phyloP scores from a whole-genome alignment of 805 yeast genomes.

The Wickerhamiella bombiphila region DNA sequence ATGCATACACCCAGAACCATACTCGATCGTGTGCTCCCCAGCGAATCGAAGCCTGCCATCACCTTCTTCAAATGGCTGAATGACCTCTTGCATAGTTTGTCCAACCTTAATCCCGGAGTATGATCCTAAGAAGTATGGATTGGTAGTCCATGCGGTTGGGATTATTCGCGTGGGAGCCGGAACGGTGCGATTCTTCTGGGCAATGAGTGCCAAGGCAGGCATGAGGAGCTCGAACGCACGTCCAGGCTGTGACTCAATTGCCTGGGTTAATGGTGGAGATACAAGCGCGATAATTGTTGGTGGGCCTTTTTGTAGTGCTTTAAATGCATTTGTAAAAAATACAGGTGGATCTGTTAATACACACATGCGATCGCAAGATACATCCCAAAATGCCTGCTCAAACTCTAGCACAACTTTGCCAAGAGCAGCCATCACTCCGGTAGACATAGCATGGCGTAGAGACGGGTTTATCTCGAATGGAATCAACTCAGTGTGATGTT shows the following conservation, averaged over 20 bases:
- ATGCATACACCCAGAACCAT: conserved; percentile 80
- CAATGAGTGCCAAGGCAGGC: conserved; percentile 31
- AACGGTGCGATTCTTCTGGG: conserved; percentile 16
- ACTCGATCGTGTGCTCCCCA: conserved; percentile 73
- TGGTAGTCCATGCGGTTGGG: conserved; percentile 51
- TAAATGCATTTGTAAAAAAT: conserved; percentile 42
- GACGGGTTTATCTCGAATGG: conserved; percentile 37
- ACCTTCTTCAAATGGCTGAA: conserved; percentile 44
- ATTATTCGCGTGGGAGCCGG: conserved; percentile 30
- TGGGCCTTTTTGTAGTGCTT: conserved; percentile 24
- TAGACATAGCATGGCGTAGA: conserved; percentile 27
- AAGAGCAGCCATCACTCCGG: conserved; percentile 46
- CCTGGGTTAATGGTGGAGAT: conserved; percentile 57
- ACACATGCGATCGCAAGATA: conserved; percentile 34
- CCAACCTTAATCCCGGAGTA: conserved; percentile 55
- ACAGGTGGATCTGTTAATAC: conserved; percentile 44
- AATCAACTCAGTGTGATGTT: conserved; percentile 30
- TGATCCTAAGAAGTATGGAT: conserved; percentile 59
- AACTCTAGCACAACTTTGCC: conserved; percentile 65
- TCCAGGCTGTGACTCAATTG: conserved; percentile 33
- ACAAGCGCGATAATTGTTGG: conserved; percentile 48
- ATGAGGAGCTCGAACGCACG: conserved; percentile 43
- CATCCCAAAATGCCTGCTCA: conserved; percentile 44
- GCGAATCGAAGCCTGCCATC: conserved; percentile 56
- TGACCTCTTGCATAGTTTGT: conserved; percentile 51